Evolutionary conservation across 1,284 basidiomycete genomes (phyloP).

Genomic region (Pseudozyma hubeiensis): DNA sequence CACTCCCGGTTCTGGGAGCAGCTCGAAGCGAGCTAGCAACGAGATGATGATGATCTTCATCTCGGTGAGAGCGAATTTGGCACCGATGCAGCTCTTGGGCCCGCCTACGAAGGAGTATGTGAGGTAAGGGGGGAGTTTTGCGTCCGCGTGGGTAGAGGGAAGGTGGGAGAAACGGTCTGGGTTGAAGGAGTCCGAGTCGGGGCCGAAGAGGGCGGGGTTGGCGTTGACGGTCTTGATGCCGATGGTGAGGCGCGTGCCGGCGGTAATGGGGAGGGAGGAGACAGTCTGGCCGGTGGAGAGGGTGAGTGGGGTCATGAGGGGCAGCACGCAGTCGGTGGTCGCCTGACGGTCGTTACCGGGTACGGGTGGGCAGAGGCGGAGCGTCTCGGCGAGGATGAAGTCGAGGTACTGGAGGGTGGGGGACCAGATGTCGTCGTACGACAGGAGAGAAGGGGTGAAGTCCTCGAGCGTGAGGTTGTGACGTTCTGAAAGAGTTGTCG

Average conservation of each 20-base stretch:
- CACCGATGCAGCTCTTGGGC: slow-evolving; percentile 51
- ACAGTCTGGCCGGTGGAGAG: slow-evolving; percentile 68
- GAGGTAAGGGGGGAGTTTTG: slow-evolving; percentile 48
- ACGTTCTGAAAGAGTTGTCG: slow-evolving; percentile 8
- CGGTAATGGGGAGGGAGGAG: slow-evolving; percentile 46
- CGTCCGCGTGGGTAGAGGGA: slow-evolving; percentile 27
- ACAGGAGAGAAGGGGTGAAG: slow-evolving; percentile 17
- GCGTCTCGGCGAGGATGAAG: slow-evolving; percentile 53
- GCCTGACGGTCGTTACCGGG: slow-evolving; percentile 57
- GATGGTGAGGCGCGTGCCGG: slow-evolving; percentile 55
- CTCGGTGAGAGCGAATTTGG: slow-evolving; percentile 53
- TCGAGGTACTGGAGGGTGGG: slow-evolving; percentile 55
- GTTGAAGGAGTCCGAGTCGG: slow-evolving; percentile 56
- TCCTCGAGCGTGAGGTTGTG: slow-evolving; percentile 41
- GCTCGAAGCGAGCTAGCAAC: slow-evolving; percentile 29
- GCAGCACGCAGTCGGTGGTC: slow-evolving; percentile 43
- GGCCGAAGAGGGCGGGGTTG: slow-evolving; percentile 53
- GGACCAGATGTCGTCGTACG: slow-evolving; percentile 52
- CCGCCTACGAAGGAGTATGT: slow-evolving; percentile 51
- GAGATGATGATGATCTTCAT: slow-evolving; percentile 49
- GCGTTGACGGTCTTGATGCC: slow-evolving; percentile 58
- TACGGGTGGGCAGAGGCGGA: slow-evolving; percentile 60
- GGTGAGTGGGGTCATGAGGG: slow-evolving; percentile 59
- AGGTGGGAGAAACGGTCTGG: slow-evolving; percentile 61
- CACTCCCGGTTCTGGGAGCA: slow-evolving; percentile 29